Evolutionary conservation across 108 stramenopile species (phyloP), one percentile per base, ranked within the genome.

Genomic region (Conticribra weissflogii): DNA sequence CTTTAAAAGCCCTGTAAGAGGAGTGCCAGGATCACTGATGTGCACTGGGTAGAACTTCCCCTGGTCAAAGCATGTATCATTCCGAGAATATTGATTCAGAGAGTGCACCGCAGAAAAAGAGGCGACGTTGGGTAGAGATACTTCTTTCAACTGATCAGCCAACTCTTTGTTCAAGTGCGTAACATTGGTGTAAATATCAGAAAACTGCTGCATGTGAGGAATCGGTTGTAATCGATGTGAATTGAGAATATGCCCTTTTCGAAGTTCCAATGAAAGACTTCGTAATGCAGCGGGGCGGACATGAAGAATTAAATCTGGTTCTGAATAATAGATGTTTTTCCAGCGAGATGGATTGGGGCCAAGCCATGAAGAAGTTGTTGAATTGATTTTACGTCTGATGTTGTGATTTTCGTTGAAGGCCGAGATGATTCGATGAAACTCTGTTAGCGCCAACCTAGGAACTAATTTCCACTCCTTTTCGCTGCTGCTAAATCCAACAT

Each of bases 241-340:
- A 34, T 61, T 71, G 24, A 71, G 15, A n/a, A 71, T 61, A n/a
- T 61, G 51, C 22, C 52, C 53, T 54, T 62, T 61, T 17, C 59
- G 28, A 27, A 71, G 46, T 51, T 71, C 53, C 3, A 22, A 28
- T 1, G 60, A 54, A n/a, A 71, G 28, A 27, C 22, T 24, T 23
- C 52, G 70, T 7, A 62, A 15, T 3, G 60, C 60, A 16, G 44
- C 60, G 3, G 33, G 60, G 21, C 53, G 59, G 1, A 61, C 41
- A 18, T 71, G 70, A 22, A 71, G 70, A 21, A 71, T 54, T 21
- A 71, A 50, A 54, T 71, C 70, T 28, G 70, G 70, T 32, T 71
- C 70, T 19, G 70, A 52, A 28, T 46, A 71, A 32, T 71, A 71
- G 5, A 71, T 55, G 44, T 71, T 48, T 33, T 54, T 54, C 59